These are phyloP conservation scores for Porodaedalea pini DNA, from an alignment of 1,284 basidiomycete genomes.

Conservation along the genomic window DNA sequence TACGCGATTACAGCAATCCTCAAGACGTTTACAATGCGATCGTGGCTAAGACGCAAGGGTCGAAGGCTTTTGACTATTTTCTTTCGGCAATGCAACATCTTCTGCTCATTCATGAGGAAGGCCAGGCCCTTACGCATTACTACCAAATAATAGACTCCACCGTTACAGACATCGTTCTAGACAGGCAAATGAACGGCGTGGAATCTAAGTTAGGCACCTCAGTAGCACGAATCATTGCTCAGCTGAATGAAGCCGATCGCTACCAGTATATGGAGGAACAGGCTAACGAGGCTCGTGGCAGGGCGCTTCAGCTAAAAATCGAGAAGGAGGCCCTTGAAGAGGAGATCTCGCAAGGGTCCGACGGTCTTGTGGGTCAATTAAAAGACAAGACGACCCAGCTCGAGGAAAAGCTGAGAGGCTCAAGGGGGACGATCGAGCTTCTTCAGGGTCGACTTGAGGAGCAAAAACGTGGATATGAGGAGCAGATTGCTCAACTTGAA, in stretches of 20 bases:
- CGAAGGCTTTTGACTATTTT: conserved; percentile 83
- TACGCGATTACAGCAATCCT: conserved; percentile 77
- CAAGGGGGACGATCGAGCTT: conserved; percentile 74
- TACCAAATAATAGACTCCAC: conserved; percentile 94
- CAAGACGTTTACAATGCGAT: conserved; percentile 88
- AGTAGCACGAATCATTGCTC: conserved; percentile 84
- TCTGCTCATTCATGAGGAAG: conserved; percentile 86
- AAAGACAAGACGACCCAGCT: conserved; percentile 71
- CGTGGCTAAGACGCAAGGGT: conserved; percentile 67
- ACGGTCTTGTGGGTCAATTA: conserved; percentile 81
- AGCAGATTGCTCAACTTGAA: conserved; percentile 85
- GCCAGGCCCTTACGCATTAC: conserved; percentile 78
- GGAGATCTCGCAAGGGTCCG: conserved; percentile 76
- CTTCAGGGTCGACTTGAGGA: conserved; percentile 77
- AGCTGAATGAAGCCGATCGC: conserved; percentile 89
- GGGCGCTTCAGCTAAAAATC: conserved; percentile 60
- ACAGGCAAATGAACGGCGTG: conserved; percentile 84
- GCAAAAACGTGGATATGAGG: conserved; percentile 82
- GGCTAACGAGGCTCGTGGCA: conserved; percentile 62
- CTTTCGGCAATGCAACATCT: conserved; percentile 91
- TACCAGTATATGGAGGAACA: conserved; percentile 80
- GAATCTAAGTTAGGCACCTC: conserved; percentile 86
- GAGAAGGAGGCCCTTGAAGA: conserved; percentile 77
- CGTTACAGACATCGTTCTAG: conserved; percentile 89
- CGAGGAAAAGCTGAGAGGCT: conserved; percentile 78